Evolutionary conservation across 2,329 filamentous ascomycete genomes (phyloP).

Genomic region (Sarocladium strictum): DNA sequence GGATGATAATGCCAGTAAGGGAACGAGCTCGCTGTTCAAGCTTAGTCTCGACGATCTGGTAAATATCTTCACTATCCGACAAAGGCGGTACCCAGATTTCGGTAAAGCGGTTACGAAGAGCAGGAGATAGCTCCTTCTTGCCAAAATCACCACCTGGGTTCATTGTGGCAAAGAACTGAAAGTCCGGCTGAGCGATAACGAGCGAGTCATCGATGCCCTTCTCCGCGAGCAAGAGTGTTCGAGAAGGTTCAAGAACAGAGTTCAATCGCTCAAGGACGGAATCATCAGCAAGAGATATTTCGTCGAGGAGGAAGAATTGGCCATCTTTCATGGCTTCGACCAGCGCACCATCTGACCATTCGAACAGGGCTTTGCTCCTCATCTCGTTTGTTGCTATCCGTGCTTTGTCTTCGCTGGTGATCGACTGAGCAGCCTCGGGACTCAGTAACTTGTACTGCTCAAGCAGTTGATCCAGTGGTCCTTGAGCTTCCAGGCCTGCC

Average conservation of each 20-base stretch:
- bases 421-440: slow-evolving; percentile 37
- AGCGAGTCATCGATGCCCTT: slow-evolving; percentile 83
- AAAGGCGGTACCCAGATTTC: slow-evolving; percentile 97
- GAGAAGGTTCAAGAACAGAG: slow-evolving; percentile 85
- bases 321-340: slow-evolving; percentile 90
- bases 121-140: slow-evolving; percentile 94
- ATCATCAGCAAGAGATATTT: slow-evolving; percentile 96
- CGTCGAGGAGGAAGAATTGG: slow-evolving; percentile 88
- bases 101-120: slow-evolving; percentile 91
- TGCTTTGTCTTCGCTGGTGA: slow-evolving; percentile 43
- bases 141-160: slow-evolving; percentile 98
- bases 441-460: slow-evolving; percentile 47
- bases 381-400: slow-evolving; percentile 42
- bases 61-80: slow-evolving; percentile 76
- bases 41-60: slow-evolving; percentile 79
- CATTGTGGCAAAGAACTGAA: slow-evolving; percentile 98
- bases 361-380: slow-evolving; percentile 80
- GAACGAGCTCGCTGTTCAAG: slow-evolving; percentile 49
- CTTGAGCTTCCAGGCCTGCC: slow-evolving; percentile 33
- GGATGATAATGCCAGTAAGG: slow-evolving; percentile 65
- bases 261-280: slow-evolving; percentile 95
- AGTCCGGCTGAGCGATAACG: slow-evolving; percentile 68
- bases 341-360: slow-evolving; percentile 92
- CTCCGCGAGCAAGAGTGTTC: slow-evolving; percentile 84
- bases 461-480: slow-evolving; percentile 50